phyloP scores from a whole-genome alignment of 1,284 basidiomycete genomes.

The Coriolopsis trogii region DNA sequence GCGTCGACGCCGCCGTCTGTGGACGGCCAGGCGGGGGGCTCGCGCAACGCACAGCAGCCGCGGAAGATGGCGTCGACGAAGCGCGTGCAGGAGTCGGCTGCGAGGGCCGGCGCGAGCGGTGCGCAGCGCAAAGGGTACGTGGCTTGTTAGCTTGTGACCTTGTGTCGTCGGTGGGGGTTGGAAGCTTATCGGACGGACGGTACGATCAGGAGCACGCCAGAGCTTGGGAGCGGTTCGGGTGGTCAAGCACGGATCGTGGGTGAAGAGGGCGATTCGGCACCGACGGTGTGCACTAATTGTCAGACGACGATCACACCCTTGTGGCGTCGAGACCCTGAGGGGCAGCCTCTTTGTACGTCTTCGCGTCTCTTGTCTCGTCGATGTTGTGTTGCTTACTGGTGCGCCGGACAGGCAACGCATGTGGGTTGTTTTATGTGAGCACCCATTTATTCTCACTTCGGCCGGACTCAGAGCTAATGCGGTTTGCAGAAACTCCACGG shows the following conservation, averaged over 20 bases:
- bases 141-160: neutral
- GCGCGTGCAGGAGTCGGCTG: constrained; percentile 50
- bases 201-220: constrained; percentile 27
- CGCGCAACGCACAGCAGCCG: constrained; percentile 24
- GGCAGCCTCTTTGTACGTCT: constrained; percentile 85
- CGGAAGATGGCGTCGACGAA: constrained; percentile 67
- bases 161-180: neutral
- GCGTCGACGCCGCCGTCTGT: constrained; percentile 71
- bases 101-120: constrained; percentile 24
- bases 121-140: constrained; percentile 53
- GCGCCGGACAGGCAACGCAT: constrained; percentile 67
- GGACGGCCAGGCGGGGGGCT: constrained; percentile 46
- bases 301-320: constrained; percentile 94
- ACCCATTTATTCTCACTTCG: constrained; percentile 5
- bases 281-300: constrained; percentile 93
- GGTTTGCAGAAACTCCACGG: constrained; percentile 86
- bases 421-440: constrained; percentile 89
- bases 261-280: constrained; percentile 69
- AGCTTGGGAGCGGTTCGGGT: constrained; percentile 19
- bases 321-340: constrained; percentile 95
- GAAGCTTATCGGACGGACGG: neutral
- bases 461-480: neutral
- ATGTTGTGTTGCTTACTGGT: constrained; percentile 13
- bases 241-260: constrained; percentile 45
- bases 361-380: constrained; percentile 13